These are phyloP conservation scores for Lachancea quebecensis DNA, from an alignment of 805 yeast species.

Conservation along the genomic window DNA sequence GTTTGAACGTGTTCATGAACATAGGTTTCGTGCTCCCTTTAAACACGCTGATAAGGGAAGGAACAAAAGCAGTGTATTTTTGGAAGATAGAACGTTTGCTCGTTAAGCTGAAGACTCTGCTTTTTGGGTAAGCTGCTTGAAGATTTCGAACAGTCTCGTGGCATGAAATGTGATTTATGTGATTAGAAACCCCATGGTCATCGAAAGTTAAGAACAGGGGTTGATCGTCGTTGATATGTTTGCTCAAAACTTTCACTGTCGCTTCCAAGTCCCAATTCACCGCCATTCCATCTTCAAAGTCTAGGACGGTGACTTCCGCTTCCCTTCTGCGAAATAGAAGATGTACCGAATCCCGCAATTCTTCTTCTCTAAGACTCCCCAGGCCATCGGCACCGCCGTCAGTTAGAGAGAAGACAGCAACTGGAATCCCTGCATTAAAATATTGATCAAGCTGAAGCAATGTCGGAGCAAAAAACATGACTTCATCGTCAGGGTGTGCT, in stretches of 20 bases:
- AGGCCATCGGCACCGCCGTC: slow-evolving; percentile 71
- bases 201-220: slow-evolving; percentile 66
- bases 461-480: slow-evolving; percentile 88
- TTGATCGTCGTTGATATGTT: slow-evolving; percentile 18
- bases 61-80: slow-evolving; percentile 23
- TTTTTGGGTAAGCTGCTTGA: not conserved
- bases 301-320: slow-evolving; percentile 23
- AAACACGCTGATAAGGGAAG: slow-evolving; percentile 10
- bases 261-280: slow-evolving; percentile 50
- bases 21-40: slow-evolving; percentile 26
- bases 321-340: slow-evolving; percentile 15
- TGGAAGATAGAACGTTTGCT: slow-evolving; percentile 14
- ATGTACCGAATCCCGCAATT: slow-evolving; percentile 36
- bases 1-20: slow-evolving; percentile 31
- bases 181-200: slow-evolving; percentile 71
- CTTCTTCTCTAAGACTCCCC: slow-evolving; percentile 57
- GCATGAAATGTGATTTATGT: slow-evolving; percentile 76
- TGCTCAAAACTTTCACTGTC: slow-evolving; percentile 35
- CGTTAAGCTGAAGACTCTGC: slow-evolving; percentile 5
- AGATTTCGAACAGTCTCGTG: slow-evolving; percentile 40
- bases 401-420: slow-evolving; percentile 65
- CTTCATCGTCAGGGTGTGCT: slow-evolving; percentile 98
- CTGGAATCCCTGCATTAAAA: slow-evolving; percentile 14
- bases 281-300: slow-evolving; percentile 62
- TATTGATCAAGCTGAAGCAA: slow-evolving; percentile 19